Percentiles rank a stretch among this genome's conserved stretches.
These are phyloP conservation scores for Ustilaginoidea virens DNA, from an alignment of 2,329 filamentous ascomycete genomes.

Conservation along the genomic window DNA sequence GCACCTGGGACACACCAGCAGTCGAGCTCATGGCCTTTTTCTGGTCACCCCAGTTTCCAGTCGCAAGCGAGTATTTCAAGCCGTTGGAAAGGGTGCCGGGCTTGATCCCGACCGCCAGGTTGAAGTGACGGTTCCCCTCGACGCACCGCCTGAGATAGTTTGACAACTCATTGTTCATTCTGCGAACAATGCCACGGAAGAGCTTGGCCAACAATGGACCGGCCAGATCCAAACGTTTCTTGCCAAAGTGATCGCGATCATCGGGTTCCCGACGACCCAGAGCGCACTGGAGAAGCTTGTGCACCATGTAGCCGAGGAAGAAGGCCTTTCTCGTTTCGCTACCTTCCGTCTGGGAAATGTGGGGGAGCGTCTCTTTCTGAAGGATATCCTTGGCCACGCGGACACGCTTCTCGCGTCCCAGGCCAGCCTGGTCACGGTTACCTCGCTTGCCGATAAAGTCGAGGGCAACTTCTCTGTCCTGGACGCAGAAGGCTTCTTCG, in stretches of 20 bases:
- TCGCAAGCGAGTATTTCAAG: conserved; percentile 90
- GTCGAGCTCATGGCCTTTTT: conserved; percentile 95
- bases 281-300: conserved; percentile 84
- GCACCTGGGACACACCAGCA: conserved; percentile 91
- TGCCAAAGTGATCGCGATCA: conserved; percentile 96
- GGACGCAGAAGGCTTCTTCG: conserved; percentile 90
- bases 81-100: conserved; percentile 82
- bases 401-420: conserved; percentile 74
- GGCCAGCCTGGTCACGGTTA: conserved; percentile 40
- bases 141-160: conserved; percentile 86
- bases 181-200: conserved; percentile 81
- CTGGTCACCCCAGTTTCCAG: conserved; percentile 98
- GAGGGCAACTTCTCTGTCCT: conserved; percentile 84
- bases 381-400: conserved; percentile 87
- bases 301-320: conserved; percentile 98
- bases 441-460: conserved; percentile 94
- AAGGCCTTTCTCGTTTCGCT: conserved; percentile 94
- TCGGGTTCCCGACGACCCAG: conserved; percentile 87
- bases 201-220: conserved; percentile 91
- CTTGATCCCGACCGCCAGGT: conserved; percentile 81
- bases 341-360: conserved; percentile 89
- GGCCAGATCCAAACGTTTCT: conserved; percentile 92
- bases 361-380: conserved; percentile 90
- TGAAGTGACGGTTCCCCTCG: conserved; percentile 78
- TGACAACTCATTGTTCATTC: conserved; percentile 81